Evolutionary conservation across 2,329 filamentous ascomycete species (phyloP), one percentile per base, ranked within the genome.

Genomic region (Aspergillus sp.): DNA sequence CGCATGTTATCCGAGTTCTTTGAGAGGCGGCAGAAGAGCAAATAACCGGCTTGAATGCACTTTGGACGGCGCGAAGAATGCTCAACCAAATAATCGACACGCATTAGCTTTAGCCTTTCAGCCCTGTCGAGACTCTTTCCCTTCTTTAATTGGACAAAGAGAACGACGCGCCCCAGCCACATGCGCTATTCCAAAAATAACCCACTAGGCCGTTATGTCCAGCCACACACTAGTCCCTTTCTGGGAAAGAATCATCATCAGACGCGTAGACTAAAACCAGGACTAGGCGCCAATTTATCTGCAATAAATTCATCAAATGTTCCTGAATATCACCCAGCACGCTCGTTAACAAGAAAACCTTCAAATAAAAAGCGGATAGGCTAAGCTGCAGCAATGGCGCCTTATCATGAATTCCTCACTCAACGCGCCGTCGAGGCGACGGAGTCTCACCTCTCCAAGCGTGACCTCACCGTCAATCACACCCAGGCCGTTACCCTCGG

Each of bases 401-500:
- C 70, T 3, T 57, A 66, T 46, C 67, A 71, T 56, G 53, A 63
- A 35, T 45, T 63, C 37, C 61, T 71, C 33, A 55, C 55, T 25
- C 60, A 60, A 49, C 59, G 65, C 31, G 64, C 65, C 39, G 49
- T 62, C 49, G 64, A 70, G 50, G 47, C 60, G 31, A 62, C 67
- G 43, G 50, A 57, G 12, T 62, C 65, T 53, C 68, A 69, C 52
- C 72, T 86, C 47, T 62, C 75, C 19, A 77, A 77, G 57, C 84
- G 87, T 55, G 80, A 81, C 52, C 77, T 90, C 11, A 79, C 79
- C 25, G 85, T 87, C 43, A 88, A 85, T 63, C 82, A 86, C 68
- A 89, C 89, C 2, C 89, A 92, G 67, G 81, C 81, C 53, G 82
- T 91, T 9, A 91, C 89, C 0, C 77, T 91, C 25, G 88, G 88